Percentiles rank a stretch among this genome's conserved stretches.
These are phyloP conservation scores for Blastocystis sp. DNA, from an alignment of 352 stramenopile species.

Conservation along the genomic window DNA sequence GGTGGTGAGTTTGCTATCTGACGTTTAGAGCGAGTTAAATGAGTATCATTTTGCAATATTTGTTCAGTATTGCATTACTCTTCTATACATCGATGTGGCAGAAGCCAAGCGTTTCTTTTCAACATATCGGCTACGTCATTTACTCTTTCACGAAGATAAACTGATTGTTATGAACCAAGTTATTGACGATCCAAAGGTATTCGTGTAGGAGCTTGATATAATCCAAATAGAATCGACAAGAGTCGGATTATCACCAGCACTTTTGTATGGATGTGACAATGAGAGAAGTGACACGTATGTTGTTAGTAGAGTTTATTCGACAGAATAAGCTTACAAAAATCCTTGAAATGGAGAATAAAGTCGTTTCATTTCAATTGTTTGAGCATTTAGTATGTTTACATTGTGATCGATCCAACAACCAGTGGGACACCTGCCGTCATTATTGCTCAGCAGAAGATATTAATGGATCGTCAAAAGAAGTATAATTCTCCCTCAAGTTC, in stretches of 20 bases:
- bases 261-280: neutral
- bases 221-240: neutral
- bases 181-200: neutral
- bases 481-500: too few species aligned
- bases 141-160: neutral
- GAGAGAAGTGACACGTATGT: neutral
- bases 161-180: neutral
- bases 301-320: neutral
- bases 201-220: neutral
- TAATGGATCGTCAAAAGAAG: neutral
- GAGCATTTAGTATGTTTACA: neutral
- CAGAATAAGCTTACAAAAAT: neutral
- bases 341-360: neutral
- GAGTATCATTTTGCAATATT: slow-evolving; percentile 19
- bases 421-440: neutral
- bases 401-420: neutral
- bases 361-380: neutral
- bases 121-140: neutral
- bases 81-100: neutral
- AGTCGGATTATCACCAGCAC: neutral
- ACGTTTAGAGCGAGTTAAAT: neutral
- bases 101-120: neutral
- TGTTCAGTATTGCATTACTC: neutral
- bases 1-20: neutral
- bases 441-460: neutral